These are phyloP conservation scores for Dipodascus geniculatus DNA, from an alignment of 805 yeast genomes.

Conservation along the genomic window DNA sequence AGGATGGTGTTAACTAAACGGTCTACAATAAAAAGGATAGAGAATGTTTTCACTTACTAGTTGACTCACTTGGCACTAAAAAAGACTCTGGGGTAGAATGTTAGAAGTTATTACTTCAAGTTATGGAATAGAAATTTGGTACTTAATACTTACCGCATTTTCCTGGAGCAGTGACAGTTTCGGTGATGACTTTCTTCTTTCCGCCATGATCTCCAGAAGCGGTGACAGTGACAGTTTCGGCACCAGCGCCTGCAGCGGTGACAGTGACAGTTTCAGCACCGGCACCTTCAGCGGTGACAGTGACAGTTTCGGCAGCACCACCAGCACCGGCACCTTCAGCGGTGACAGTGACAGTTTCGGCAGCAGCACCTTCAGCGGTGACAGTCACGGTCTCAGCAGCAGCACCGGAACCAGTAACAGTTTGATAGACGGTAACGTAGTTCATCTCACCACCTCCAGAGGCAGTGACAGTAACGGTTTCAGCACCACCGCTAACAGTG, in stretches of 20 bases:
- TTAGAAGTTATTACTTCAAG: too few species aligned
- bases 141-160: too few species aligned
- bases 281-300: conserved; percentile 13
- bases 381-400: conserved; percentile 6
- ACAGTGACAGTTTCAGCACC: conserved; percentile 9
- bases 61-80: too few species aligned
- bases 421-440: conserved; percentile 4
- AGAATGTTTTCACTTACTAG: too few species aligned
- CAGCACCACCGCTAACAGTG: conserved; percentile 9
- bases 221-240: conserved; percentile 3
- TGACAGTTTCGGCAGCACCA: conserved; percentile 10
- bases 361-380: conserved; percentile 4
- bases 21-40: too few species aligned
- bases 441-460: conserved; percentile 10
- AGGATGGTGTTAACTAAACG: too few species aligned
- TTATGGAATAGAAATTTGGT: too few species aligned
- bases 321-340: conserved; percentile 6
- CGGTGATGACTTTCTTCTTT: conserved; percentile 9
- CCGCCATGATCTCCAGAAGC: conserved; percentile 8
- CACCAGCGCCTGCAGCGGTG: background rate
- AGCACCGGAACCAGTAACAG: conserved; percentile 4
- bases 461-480: conserved; percentile 11
- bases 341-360: conserved; percentile 5
- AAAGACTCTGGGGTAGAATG: too few species aligned
- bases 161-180: conserved; percentile 13